Conservation (phyloP, 1,284 basidiomycete genomes). For the Cutaneotrichosporon cyanovorans region DNA sequence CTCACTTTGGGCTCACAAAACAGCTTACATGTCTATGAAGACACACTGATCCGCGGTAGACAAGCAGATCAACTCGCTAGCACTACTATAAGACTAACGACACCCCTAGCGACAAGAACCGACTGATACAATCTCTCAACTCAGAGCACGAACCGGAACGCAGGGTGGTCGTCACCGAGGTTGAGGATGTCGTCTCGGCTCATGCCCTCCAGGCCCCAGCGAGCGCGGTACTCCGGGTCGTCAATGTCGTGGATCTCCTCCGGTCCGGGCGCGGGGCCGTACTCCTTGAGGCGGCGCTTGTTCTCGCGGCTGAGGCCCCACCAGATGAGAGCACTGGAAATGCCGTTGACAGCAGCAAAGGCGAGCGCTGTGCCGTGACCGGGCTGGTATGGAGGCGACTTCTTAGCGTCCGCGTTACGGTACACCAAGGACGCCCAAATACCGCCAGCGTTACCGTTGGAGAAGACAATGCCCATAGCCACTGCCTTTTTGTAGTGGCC, state of each 20-base stretch:
- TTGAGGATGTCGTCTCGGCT: constrained; percentile 45
- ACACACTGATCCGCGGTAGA: no score
- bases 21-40: no score
- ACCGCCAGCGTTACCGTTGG: constrained; percentile 47
- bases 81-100: neutral
- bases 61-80: no score
- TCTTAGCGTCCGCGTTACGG: constrained; percentile 31
- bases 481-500: constrained; percentile 45
- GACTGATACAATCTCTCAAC: no score
- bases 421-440: constrained; percentile 47
- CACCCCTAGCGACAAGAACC: neutral
- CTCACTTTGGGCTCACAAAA: no score
- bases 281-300: constrained; percentile 36
- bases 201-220: constrained; percentile 44
- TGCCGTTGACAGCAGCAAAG: constrained; percentile 37
- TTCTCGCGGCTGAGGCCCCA: constrained; percentile 42
- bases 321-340: constrained; percentile 37
- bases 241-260: constrained; percentile 58
- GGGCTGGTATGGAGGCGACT: constrained; percentile 27
- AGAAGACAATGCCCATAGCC: constrained; percentile 49
- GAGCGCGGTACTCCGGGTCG: constrained; percentile 33
- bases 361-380: constrained; percentile 45
- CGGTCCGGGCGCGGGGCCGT: constrained; percentile 33
- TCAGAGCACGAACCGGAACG: constrained; percentile 36
- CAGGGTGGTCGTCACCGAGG: constrained; percentile 46